Evolutionary conservation across 164 flowering plant genomes (phyloP).

Genomic region (Chimonanthus praecox): DNA sequence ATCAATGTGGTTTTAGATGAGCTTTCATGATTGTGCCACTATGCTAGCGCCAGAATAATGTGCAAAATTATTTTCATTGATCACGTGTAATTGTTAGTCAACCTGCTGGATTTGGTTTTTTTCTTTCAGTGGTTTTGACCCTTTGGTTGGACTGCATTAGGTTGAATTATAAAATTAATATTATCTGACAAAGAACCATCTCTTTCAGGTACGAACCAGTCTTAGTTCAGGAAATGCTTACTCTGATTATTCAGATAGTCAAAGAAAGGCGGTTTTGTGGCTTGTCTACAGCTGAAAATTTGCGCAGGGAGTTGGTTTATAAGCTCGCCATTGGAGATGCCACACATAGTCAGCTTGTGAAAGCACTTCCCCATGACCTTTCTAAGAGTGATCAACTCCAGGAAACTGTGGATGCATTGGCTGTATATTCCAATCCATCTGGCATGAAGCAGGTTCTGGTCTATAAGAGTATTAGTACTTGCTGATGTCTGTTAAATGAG

Average conservation of each 20-base stretch:
- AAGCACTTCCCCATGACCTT: conserved; percentile 81
- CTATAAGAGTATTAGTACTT: background rate
- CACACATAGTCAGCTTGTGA: conserved; percentile 85
- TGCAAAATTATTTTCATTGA: too few relatives aligned
- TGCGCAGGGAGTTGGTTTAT: conserved; percentile 74
- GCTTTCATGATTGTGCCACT: background rate
- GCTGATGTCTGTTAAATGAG: background rate
- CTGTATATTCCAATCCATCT: conserved; percentile 78
- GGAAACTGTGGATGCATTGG: conserved; percentile 61
- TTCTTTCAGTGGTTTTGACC: background rate
- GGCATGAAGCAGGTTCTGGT: conserved; percentile 80
- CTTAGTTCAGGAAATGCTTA: conserved; percentile 85
- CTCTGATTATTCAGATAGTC: conserved; percentile 78
- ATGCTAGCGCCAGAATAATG: background rate
- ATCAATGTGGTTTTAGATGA: background rate
- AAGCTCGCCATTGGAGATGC: conserved; percentile 82
- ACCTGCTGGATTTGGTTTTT: background rate
- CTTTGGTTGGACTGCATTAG: background rate
- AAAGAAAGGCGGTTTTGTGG: conserved; percentile 91
- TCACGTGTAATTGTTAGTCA: background rate
- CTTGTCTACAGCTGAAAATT: conserved; percentile 55
- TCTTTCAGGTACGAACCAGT: conserved; percentile 76
- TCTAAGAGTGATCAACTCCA: conserved; percentile 63
- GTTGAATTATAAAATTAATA: conserved; percentile 2
- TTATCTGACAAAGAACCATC: conserved; percentile 2